phyloP scores from a whole-genome alignment of 148 eudicot genomes.

The Drosera capensis region DNA sequence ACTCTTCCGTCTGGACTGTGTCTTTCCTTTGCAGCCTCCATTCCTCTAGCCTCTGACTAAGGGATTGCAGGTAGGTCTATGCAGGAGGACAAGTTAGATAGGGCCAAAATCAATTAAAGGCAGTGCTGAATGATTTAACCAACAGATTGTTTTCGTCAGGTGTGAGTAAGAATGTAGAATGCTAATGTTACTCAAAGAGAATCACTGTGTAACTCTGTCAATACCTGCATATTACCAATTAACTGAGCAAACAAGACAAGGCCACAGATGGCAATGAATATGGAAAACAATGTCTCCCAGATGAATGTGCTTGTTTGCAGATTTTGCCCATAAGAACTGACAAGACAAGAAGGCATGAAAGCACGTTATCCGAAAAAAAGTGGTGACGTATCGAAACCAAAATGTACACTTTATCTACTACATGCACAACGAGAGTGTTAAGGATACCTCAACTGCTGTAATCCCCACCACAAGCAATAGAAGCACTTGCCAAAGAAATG shows the following conservation, averaged over 20 bases:
- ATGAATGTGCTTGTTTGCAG: conserved; percentile 73
- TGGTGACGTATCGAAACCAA: neutral
- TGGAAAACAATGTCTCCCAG: conserved; percentile 85
- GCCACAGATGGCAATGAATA: conserved; percentile 85
- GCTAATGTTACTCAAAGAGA: neutral
- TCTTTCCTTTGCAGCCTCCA: conserved; percentile 81
- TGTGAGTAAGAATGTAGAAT: neutral
- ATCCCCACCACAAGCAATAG: conserved; percentile 97
- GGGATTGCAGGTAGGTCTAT: conserved; percentile 78
- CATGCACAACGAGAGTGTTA: neutral
- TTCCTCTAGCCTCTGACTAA: conserved; percentile 69
- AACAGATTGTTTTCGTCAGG: too few relatives aligned
- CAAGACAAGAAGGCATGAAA: conserved; percentile 1
- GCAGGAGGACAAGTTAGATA: conserved; percentile 5
- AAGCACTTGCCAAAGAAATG: conserved; percentile 61
- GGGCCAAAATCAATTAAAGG: too few relatives aligned
- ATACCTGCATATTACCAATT: conserved; percentile 99
- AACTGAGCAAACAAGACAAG: conserved; percentile 90
- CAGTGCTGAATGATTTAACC: too few relatives aligned
- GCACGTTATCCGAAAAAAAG: too few relatives aligned
- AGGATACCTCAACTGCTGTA: conserved; percentile 71
- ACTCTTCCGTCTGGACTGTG: conserved; percentile 81
- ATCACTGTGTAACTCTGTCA: neutral
- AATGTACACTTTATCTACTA: neutral
- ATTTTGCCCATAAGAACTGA: conserved; percentile 93